Conservation (phyloP, 2,329 filamentous ascomycete species). For the Ceratocystis papillata region DNA sequence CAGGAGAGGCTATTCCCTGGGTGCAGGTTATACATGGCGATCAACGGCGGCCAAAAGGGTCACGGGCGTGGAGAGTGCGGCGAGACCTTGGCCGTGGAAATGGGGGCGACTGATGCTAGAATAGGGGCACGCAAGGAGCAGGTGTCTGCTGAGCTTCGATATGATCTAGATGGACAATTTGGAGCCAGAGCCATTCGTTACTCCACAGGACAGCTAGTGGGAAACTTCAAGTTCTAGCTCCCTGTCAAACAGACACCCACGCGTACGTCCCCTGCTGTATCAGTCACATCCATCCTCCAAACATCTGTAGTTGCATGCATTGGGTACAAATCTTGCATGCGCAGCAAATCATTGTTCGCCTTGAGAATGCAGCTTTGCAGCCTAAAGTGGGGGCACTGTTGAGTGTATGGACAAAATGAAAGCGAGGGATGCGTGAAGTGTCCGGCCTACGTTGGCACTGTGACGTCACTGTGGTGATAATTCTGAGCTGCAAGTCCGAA, state of each 20-base stretch:
- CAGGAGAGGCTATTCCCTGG: slow-evolving; percentile 41
- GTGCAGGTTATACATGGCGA: slow-evolving; percentile 47
- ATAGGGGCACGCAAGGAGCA: neutral
- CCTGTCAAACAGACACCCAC: neutral
- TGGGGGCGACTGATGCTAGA: slow-evolving; percentile 23
- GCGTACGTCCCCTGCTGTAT: neutral
- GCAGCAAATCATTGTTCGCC: neutral
- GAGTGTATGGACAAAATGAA: neutral
- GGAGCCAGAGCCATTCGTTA: too few relatives aligned
- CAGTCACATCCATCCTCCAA: neutral
- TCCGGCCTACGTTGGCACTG: neutral
- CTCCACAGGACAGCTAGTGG: too few relatives aligned
- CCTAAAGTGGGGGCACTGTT: slow-evolving; percentile 13
- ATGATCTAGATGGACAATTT: neutral
- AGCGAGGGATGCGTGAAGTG: neutral
- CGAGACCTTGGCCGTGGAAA: slow-evolving; percentile 45
- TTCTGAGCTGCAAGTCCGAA: neutral
- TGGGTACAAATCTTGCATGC: slow-evolving; percentile 11
- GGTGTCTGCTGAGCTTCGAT: neutral
- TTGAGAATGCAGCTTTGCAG: slow-evolving; percentile 8
- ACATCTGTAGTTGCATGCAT: slow-evolving; percentile 4
- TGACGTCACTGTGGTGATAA: slow-evolving; percentile 4
- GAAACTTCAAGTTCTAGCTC: neutral
- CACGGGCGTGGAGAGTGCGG: slow-evolving; percentile 52
- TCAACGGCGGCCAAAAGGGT: slow-evolving; percentile 47